Percentiles rank a stretch among this genome's conserved stretches.
phyloP scores from a whole-genome alignment of 805 yeast species.

The Lipomyces yamanashiensis region DNA sequence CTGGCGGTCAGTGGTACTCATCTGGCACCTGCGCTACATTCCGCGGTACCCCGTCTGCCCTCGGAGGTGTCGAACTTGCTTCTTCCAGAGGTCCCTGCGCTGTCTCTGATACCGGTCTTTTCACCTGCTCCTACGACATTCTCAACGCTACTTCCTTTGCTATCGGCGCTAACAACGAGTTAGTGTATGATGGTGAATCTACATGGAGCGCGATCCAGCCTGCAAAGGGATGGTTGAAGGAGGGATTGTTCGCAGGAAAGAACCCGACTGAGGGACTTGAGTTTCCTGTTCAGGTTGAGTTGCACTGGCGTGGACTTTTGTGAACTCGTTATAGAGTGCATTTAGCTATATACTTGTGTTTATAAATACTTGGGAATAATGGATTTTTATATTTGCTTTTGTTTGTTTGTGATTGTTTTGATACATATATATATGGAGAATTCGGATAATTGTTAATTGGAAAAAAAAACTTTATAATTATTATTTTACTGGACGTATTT shows the following conservation, averaged over 20 bases:
- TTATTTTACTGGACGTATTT: too few species aligned
- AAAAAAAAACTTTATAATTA: too few species aligned
- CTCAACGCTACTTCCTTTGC: constrained; percentile 25
- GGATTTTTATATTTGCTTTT: background rate
- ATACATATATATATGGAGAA: background rate
- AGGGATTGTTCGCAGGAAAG: constrained; percentile 26
- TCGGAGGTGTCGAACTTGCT: constrained; percentile 22
- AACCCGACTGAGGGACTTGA: constrained; percentile 3
- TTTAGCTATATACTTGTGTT: too few species aligned
- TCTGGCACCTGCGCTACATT: constrained; percentile 85
- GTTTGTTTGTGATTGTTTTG: background rate
- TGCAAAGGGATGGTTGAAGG: constrained; percentile 33
- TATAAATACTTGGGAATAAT: too few species aligned
- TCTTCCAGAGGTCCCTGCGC: constrained; percentile 32
- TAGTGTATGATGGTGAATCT: constrained; percentile 24
- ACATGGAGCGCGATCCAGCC: constrained; percentile 25
- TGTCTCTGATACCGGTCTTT: constrained; percentile 17
- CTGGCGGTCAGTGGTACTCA: constrained; percentile 82
- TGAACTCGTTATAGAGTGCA: background rate
- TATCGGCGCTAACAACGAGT: constrained; percentile 24
- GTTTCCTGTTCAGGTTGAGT: constrained; percentile 24
- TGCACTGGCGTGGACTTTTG: constrained; percentile 27
- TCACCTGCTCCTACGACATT: constrained; percentile 28
- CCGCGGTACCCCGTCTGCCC: constrained; percentile 48
- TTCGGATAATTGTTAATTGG: background rate